Evolutionary conservation across 345 rosid species (phyloP).

Genomic region (Aurinia saxatilis): DNA sequence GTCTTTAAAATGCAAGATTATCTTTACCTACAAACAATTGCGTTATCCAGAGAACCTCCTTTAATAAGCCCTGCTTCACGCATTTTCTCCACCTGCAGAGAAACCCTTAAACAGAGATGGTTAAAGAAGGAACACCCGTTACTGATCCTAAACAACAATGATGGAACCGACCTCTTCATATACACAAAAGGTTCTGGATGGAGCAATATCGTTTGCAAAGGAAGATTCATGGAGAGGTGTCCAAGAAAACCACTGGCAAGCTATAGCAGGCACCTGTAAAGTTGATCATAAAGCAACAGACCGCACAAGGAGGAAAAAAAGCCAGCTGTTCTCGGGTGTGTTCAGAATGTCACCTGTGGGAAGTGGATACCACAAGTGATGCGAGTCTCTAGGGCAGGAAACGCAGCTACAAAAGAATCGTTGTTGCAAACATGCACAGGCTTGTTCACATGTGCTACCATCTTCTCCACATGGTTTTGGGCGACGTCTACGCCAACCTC

Average conservation of each 20-base stretch:
- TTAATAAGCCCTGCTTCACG: constrained; percentile 61
- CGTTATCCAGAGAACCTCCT: constrained; percentile 84
- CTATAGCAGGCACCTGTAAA: constrained; percentile 56
- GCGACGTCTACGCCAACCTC: constrained; percentile 53
- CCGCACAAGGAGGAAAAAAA: background rate
- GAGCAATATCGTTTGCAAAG: constrained; percentile 51
- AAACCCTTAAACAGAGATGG: background rate
- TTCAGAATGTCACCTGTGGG: constrained; percentile 37
- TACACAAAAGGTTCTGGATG: constrained; percentile 75
- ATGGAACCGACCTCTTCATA: constrained; percentile 60
- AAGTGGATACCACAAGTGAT: constrained; percentile 78
- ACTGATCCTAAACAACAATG: background rate
- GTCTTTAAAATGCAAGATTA: background rate
- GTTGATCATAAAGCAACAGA: constrained; percentile 1
- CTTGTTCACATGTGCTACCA: constrained; percentile 55
- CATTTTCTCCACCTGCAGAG: constrained; percentile 74
- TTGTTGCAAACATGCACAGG: constrained; percentile 48
- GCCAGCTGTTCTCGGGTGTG: background rate
- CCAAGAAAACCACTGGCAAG: constrained; percentile 79
- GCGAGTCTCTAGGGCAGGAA: constrained; percentile 55
- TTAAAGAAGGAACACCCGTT: background rate
- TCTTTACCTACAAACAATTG: constrained; percentile 76
- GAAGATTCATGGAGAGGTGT: constrained; percentile 33
- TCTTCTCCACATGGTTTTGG: constrained; percentile 38
- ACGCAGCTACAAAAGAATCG: constrained; percentile 62